Evolutionary conservation across 1,284 basidiomycete genomes (phyloP).

Genomic region (Pyrrhoderma noxium): DNA sequence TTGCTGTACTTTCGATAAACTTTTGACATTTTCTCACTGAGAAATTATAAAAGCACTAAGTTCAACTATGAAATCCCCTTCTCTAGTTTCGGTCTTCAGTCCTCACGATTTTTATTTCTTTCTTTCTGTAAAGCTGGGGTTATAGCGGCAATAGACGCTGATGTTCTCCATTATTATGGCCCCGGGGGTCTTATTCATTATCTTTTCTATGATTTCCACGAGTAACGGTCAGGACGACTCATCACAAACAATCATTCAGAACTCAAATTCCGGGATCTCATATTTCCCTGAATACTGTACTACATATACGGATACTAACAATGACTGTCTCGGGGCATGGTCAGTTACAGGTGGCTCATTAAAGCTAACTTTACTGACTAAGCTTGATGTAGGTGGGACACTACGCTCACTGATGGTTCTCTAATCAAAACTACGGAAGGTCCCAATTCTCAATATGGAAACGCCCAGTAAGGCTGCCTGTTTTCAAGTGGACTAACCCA

Average conservation of each 20-base stretch:
- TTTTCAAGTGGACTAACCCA: not conserved
- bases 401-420: slow-evolving; percentile 5
- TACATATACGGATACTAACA: not conserved
- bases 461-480: slow-evolving; percentile 11
- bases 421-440: slow-evolving; percentile 14
- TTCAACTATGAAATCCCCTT: not conserved
- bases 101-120: not conserved
- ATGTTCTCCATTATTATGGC: slow-evolving; percentile 4
- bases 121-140: not conserved
- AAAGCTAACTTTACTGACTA: not conserved
- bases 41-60: no score
- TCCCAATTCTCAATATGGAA: slow-evolving; percentile 7
- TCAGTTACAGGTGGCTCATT: slow-evolving; percentile 1
- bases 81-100: not conserved
- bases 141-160: not conserved
- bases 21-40: not conserved
- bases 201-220: slow-evolving; percentile 1
- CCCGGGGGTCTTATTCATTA: slow-evolving; percentile 12
- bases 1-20: not conserved
- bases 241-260: slow-evolving; percentile 8
- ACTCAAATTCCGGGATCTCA: slow-evolving; percentile 11
- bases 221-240: slow-evolving; percentile 4
- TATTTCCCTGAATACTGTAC: slow-evolving; percentile 14
- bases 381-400: slow-evolving; percentile 12
- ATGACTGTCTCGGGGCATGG: slow-evolving; percentile 13